Conservation (phyloP, 2,329 filamentous ascomycete species). For the Curvularia spicifera region DNA sequence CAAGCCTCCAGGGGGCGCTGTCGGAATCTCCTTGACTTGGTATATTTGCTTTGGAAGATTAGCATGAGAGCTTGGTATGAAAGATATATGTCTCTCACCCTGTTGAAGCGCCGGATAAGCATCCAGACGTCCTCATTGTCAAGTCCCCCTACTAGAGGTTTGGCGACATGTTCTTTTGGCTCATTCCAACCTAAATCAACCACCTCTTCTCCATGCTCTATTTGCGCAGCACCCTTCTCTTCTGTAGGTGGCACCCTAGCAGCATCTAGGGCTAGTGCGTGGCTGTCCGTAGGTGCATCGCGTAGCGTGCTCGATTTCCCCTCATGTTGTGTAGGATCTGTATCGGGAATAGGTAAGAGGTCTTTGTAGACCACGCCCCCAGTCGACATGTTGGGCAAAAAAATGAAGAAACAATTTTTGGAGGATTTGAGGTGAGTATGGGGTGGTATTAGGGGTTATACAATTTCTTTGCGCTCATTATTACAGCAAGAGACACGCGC, state of each 20-base stretch:
- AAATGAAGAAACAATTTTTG: not conserved
- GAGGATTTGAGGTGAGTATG: not conserved
- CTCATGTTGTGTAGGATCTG: conserved; percentile 38
- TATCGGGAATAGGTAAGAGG: conserved; percentile 45
- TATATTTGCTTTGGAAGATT: conserved; percentile 62
- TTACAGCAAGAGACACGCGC: conserved; percentile 12
- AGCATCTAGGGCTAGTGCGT: conserved; percentile 54
- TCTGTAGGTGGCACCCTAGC: conserved; percentile 44
- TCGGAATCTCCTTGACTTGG: conserved; percentile 71
- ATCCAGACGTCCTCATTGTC: conserved; percentile 77
- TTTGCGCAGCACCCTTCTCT: conserved; percentile 55
- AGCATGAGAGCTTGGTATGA: conserved; percentile 19
- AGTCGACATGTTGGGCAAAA: conserved; percentile 34
- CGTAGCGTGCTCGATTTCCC: conserved; percentile 43
- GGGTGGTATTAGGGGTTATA: conserved; percentile 1
- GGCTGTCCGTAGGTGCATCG: conserved; percentile 55
- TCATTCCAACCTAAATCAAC: conserved; percentile 74
- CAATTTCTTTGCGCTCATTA: conserved; percentile 16
- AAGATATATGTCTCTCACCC: conserved; percentile 53
- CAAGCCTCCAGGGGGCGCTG: conserved; percentile 68
- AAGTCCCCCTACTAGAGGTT: conserved; percentile 70
- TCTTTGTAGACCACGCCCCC: conserved; percentile 47
- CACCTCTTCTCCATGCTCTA: conserved; percentile 59
- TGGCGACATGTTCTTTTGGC: conserved; percentile 60
- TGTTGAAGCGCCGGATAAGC: conserved; percentile 75